Conservation (phyloP, 2,329 filamentous ascomycete species). For the Magnaporthiopsis poae region DNA sequence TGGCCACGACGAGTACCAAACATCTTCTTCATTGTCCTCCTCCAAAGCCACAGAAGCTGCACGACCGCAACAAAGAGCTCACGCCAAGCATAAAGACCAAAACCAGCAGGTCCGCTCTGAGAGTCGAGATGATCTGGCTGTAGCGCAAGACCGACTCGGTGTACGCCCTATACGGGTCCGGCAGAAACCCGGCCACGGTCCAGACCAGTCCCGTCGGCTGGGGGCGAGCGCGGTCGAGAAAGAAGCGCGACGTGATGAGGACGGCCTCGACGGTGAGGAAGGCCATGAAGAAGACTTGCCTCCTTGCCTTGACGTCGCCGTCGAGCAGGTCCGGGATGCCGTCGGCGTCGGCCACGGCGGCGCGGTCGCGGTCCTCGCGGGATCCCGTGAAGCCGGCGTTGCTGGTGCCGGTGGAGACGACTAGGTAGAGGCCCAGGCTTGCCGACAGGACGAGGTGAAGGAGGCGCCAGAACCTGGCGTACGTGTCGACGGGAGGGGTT, state of each 20-base stretch:
- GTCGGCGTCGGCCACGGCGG: conserved; percentile 8
- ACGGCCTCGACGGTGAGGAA: conserved; percentile 69
- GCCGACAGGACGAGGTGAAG: conserved; percentile 65
- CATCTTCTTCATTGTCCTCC: neutral
- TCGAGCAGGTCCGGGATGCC: conserved; percentile 15
- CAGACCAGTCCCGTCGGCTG: conserved; percentile 54
- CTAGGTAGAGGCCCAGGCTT: conserved; percentile 60
- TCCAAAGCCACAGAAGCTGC: neutral
- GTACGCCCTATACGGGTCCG: conserved; percentile 53
- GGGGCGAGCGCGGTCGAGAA: conserved; percentile 47
- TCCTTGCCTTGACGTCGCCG: conserved; percentile 27
- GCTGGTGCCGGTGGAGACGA: conserved; percentile 56
- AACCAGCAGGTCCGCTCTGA: conserved; percentile 63
- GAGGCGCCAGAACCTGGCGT: conserved; percentile 55
- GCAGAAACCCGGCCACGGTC: conserved; percentile 55
- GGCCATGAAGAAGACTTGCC: conserved; percentile 57
- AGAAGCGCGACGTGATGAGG: conserved; percentile 60
- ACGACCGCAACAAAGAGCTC: conserved; percentile 33
- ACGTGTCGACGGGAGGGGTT: conserved; percentile 25
- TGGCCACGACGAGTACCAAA: no score
- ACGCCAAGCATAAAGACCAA: conserved; percentile 66
- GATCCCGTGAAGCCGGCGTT: conserved; percentile 33
- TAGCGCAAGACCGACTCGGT: conserved; percentile 54
- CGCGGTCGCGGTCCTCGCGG: conserved; percentile 46
- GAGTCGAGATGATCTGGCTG: conserved; percentile 59